Percentiles rank a stretch among this genome's conserved stretches.
Conservation (phyloP, 176 grass and related monocot genomes). For the Raddia guianensis region DNA sequence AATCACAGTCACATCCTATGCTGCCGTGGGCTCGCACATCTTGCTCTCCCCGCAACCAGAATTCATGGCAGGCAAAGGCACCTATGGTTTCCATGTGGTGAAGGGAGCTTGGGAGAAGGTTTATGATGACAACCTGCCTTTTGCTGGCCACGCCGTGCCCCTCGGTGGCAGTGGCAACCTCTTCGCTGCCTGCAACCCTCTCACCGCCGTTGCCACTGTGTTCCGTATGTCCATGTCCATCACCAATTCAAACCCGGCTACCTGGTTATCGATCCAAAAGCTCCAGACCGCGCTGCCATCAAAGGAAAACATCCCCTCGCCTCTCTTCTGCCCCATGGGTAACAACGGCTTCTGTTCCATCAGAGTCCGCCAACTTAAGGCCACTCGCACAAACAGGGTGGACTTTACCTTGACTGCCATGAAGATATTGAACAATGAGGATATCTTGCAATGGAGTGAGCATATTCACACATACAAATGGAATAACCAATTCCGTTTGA, state of each 20-base stretch:
- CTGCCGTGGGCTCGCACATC: not conserved
- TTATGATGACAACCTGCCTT: not conserved
- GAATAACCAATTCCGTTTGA: not conserved
- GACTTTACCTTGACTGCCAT: not conserved
- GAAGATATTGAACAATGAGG: not conserved
- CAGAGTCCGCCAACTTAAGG: not conserved
- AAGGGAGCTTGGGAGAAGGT: slow-evolving; percentile 1
- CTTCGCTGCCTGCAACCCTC: slow-evolving; percentile 15
- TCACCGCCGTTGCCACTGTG: not conserved
- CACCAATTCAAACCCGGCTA: not conserved
- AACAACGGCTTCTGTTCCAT: slow-evolving; percentile 9
- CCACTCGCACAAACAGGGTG: not conserved
- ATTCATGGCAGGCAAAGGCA: not conserved
- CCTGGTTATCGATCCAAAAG: slow-evolving; percentile 2
- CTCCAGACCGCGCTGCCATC: not conserved
- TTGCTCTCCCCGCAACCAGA: slow-evolving; percentile 3
- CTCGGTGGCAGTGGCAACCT: not conserved
- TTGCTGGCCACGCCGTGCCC: not conserved
- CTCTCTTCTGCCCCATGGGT: not conserved
- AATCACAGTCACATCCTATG: not conserved
- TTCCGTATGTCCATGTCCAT: slow-evolving; percentile 10
- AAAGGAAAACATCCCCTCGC: not conserved
- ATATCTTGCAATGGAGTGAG: slow-evolving; percentile 9
- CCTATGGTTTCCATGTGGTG: slow-evolving; percentile 7
- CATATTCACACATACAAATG: not conserved